Conservation (phyloP, 768 basidiomycete genomes). For the Phlegmacium glaucopus region DNA sequence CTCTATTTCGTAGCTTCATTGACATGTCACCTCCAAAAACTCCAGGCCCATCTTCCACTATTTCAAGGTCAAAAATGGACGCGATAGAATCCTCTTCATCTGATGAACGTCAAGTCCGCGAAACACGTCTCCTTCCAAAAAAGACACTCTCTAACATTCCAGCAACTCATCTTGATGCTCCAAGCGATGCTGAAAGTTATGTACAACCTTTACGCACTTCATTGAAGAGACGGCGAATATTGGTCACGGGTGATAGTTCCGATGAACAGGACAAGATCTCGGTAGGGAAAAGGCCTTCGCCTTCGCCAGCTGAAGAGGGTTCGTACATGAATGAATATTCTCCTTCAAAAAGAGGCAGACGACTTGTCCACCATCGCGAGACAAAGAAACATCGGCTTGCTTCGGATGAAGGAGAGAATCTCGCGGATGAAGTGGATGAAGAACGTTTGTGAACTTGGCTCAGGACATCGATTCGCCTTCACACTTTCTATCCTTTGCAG, state of each 20-base stretch:
- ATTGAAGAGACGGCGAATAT: too few species aligned
- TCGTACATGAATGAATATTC: neutral
- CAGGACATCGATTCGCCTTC: neutral
- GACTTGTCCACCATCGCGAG: conserved; percentile 12
- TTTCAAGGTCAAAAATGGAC: neutral
- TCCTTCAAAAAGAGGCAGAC: conserved; percentile 2
- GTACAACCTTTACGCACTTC: too few species aligned
- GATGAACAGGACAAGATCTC: conserved; percentile 5
- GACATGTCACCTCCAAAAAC: neutral
- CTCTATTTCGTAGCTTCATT: conserved; percentile 27
- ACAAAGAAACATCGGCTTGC: conserved; percentile 3
- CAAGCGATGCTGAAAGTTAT: too few species aligned
- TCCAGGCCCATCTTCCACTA: neutral
- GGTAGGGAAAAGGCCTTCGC: conserved; percentile 4
- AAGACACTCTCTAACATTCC: neutral
- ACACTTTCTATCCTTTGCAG: conserved; percentile 28
- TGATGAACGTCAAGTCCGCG: neutral
- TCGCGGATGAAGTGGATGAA: conserved; percentile 50
- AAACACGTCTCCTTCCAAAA: neutral
- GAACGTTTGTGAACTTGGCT: conserved; percentile 40
- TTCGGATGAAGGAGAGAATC: conserved; percentile 10
- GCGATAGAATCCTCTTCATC: neutral
- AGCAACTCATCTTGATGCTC: too few species aligned
- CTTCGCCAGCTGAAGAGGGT: neutral
- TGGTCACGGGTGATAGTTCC: neutral